Conservation (phyloP, 163 green algal genomes). For the Botryococcus braunii region DNA sequence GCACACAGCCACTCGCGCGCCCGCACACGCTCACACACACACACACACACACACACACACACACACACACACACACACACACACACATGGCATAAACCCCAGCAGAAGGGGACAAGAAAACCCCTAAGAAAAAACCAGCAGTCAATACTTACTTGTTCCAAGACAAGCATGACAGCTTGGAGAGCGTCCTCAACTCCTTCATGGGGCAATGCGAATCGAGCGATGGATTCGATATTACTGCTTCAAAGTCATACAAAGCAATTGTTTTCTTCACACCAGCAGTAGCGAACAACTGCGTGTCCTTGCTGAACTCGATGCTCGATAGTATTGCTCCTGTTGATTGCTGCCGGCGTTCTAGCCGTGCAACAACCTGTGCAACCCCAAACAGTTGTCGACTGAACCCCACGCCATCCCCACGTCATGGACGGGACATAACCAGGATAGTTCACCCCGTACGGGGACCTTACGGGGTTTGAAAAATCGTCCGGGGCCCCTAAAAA, state of each 20-base stretch:
- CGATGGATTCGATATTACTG: conserved; percentile 18
- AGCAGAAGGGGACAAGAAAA: too few species aligned
- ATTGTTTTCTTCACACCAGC: conserved; percentile 56
- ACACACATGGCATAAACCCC: too few species aligned
- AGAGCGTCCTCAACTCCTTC: conserved; percentile 40
- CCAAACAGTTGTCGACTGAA: too few species aligned
- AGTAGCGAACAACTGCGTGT: conserved; percentile 42
- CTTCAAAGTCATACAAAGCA: conserved; percentile 38
- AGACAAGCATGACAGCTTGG: conserved; percentile 53
- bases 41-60: too few species aligned
- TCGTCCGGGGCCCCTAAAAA: too few species aligned
- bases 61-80: too few species aligned
- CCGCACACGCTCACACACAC: too few species aligned
- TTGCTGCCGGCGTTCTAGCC: conserved; percentile 35
- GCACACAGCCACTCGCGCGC: too few species aligned
- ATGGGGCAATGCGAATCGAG: conserved; percentile 18
- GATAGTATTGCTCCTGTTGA: conserved; percentile 47
- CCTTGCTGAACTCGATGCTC: conserved; percentile 51
- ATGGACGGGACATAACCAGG: not conserved
- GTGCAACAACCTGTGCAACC: conserved; percentile 31
- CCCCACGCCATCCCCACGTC: not conserved
- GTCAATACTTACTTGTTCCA: conserved; percentile 44
- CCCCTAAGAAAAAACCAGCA: too few species aligned
- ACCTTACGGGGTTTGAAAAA: too few species aligned
- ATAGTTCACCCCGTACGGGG: too few species aligned